Percentiles rank a stretch among this genome's conserved stretches.
phyloP scores from a whole-genome alignment of 2,329 filamentous ascomycete species.

The Parascedosporium putredinis region DNA sequence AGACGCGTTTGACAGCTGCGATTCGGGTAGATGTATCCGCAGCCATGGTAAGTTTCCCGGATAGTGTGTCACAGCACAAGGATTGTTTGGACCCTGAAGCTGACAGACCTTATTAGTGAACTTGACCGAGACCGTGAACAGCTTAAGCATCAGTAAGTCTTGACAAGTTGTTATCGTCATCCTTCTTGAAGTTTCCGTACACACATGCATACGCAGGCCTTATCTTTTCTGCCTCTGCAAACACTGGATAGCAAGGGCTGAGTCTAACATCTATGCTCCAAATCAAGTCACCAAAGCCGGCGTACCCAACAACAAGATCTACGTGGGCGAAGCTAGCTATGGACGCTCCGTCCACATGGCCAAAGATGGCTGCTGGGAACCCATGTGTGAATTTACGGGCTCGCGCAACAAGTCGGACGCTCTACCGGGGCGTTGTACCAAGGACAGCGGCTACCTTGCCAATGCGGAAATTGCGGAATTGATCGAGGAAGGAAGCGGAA shows the following conservation, averaged over 20 bases:
- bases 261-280: too few species aligned
- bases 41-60: slow-evolving; percentile 23
- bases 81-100: too few species aligned
- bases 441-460: slow-evolving; percentile 22
- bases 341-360: slow-evolving; percentile 24
- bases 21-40: slow-evolving; percentile 22
- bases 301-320: slow-evolving; percentile 17
- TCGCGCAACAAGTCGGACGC: slow-evolving; percentile 15
- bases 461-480: slow-evolving; percentile 24
- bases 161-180: neutral
- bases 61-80: too few species aligned
- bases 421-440: slow-evolving; percentile 19
- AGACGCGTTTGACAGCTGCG: slow-evolving; percentile 13
- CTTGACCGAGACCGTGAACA: neutral
- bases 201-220: neutral
- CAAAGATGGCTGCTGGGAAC: slow-evolving; percentile 16
- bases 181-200: neutral
- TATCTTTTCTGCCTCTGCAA: too few species aligned
- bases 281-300: slow-evolving; percentile 27
- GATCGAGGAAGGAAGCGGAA: slow-evolving; percentile 6
- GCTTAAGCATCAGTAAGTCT: neutral
- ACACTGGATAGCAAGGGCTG: too few species aligned
- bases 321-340: slow-evolving; percentile 23
- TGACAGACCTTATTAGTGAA: too few species aligned
- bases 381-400: slow-evolving; percentile 17